phyloP scores from a whole-genome alignment of 805 yeast species.

The Candida adriatica region DNA sequence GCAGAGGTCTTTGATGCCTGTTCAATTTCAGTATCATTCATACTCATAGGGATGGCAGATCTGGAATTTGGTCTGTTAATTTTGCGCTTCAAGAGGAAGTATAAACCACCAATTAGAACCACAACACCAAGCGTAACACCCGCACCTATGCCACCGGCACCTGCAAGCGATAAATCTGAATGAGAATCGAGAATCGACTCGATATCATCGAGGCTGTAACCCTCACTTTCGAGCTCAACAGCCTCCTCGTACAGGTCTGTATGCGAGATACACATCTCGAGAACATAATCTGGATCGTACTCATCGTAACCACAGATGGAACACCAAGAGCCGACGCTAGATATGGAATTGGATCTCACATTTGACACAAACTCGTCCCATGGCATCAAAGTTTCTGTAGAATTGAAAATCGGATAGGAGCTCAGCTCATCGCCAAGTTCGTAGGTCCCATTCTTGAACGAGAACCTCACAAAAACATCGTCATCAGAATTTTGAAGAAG shows the following conservation, averaged over 20 bases:
- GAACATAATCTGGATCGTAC: slow-evolving; percentile 9
- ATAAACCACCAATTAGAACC: slow-evolving; percentile 27
- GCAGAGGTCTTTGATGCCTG: too few species aligned
- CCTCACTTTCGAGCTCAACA: slow-evolving; percentile 22
- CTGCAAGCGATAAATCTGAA: slow-evolving; percentile 28
- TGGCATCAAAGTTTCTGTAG: slow-evolving; percentile 24
- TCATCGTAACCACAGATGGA: slow-evolving; percentile 27
- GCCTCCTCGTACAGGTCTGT: slow-evolving; percentile 28
- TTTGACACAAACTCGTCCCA: slow-evolving; percentile 30
- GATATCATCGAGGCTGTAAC: slow-evolving; percentile 24
- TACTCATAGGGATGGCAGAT: too few species aligned
- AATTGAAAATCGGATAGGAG: slow-evolving; percentile 33
- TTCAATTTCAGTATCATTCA: too few species aligned
- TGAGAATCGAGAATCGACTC: background rate
- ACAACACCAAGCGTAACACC: slow-evolving; percentile 38
- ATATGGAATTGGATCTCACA: slow-evolving; percentile 24
- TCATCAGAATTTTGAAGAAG: slow-evolving; percentile 24
- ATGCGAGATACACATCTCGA: slow-evolving; percentile 30
- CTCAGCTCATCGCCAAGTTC: slow-evolving; percentile 24
- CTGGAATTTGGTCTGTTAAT: too few species aligned
- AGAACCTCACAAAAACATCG: slow-evolving; percentile 33
- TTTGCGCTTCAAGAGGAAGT: slow-evolving; percentile 17
- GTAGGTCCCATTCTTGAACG: slow-evolving; percentile 40
- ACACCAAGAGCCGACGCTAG: slow-evolving; percentile 33
- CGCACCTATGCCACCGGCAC: slow-evolving; percentile 47